A percentile compares a stretch with the other conserved stretches of the same genome.
These are phyloP conservation scores for Patellifolia procumbens DNA, from an alignment of 179 eudicot genomes.

Conservation along the genomic window DNA sequence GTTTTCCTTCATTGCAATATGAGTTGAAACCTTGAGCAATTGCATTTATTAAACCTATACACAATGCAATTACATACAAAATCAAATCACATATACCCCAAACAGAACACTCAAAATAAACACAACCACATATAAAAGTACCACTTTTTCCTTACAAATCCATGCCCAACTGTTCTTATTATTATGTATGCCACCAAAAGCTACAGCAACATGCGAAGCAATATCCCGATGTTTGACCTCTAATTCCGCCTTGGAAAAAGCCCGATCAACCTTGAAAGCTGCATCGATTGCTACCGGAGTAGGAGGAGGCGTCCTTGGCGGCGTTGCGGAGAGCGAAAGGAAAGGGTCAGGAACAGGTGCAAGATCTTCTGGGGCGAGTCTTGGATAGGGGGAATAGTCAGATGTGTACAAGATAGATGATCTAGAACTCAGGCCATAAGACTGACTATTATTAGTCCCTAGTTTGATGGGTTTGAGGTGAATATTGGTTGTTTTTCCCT, in stretches of 20 bases:
- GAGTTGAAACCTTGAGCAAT: no score
- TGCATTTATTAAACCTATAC: no score
- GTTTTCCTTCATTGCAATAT: no score
- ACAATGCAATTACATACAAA: background rate
- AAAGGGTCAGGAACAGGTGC: background rate
- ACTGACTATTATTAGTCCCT: background rate
- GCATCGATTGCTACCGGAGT: background rate
- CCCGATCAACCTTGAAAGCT: conserved; percentile 6
- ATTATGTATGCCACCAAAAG: background rate
- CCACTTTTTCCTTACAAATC: background rate
- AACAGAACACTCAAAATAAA: conserved; percentile 16
- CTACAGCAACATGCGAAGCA: conserved; percentile 18
- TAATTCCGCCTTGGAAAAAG: conserved; percentile 3
- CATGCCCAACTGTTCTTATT: background rate
- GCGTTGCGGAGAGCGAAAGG: background rate
- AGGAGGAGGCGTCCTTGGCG: conserved; percentile 28
- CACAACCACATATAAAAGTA: conserved; percentile 2
- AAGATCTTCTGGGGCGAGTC: conserved; percentile 14
- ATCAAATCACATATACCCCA: conserved; percentile 7
- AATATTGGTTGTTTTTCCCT: background rate
- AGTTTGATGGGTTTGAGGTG: conserved; percentile 17
- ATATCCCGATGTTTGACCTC: background rate
- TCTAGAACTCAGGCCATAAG: background rate
- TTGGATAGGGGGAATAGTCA: conserved; percentile 14
- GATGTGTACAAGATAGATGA: background rate